Evolutionary conservation across 2,329 filamentous ascomycete genomes (phyloP), one percentile per base, ranked within the genome.

Genomic region (Acarospora socialis): DNA sequence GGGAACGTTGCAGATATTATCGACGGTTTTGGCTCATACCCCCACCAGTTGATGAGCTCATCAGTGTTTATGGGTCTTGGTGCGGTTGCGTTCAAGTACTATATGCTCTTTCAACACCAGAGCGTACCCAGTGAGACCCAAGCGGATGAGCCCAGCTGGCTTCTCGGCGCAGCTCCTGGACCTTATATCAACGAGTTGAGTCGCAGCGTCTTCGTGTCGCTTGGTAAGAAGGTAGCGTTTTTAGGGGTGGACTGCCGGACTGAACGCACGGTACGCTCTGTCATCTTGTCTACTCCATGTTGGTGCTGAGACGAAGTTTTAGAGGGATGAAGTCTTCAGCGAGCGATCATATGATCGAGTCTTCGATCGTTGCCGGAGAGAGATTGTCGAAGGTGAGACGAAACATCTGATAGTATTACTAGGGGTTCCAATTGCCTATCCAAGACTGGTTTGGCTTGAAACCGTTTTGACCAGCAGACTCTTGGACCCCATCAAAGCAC

Each of bases 41-140:
- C 86, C 3, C 72, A 94, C 43, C 73, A 81, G 43, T 90, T 93
- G 48, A 95, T 94, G 83, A 73, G 70, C 42, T 82, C 81, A 3
- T 79, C 82, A 1, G 81, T 95, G 0, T 92, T 98, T 51, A 78
- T 77, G 2, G 90, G 92, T 0, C 57, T 98, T 6, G 92, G 90
- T 2, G 80, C 79, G 21, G 74, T 95, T 30, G 87, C 87, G 0
- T 95, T 90, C 69, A 98, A 98, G 54, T 98, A 95, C 57, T 98
- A 98, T 49, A 78, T 98, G 75, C 68, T 98, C 6, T 98, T 98
- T 60, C 90, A 98, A 54, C 90, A 98, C 46, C 92, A 98, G 54
- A 92, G 80, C 43, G 65, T 92, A 3, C 60, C 73, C 1, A 71
- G 77, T 27, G 90, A 98, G 58, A 83, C 77, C 1, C 77, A 92